A percentile compares a stretch with the other conserved stretches of the same genome.
Evolutionary conservation across 495 filamentous ascomycete genomes (phyloP).

Genomic region (Penicillium flavigenum): DNA sequence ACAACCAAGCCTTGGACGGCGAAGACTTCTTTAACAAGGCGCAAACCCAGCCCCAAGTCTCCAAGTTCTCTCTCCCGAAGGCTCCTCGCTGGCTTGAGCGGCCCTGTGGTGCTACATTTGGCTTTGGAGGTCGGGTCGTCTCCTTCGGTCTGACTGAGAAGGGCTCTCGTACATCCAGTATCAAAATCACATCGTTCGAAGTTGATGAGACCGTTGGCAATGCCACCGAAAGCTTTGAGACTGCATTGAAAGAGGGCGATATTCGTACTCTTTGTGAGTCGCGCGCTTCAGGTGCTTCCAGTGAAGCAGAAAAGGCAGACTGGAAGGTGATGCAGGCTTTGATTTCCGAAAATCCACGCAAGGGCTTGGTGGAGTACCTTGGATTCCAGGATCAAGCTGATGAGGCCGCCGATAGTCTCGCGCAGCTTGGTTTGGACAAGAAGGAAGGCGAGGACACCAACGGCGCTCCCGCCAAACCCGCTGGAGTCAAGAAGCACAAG

Average conservation of each 20-base stretch:
- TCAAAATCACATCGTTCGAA: constrained; percentile 83
- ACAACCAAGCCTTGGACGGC: constrained; percentile 72
- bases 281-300: constrained; percentile 68
- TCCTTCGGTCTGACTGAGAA: constrained; percentile 64
- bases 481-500: constrained; percentile 54
- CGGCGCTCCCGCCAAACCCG: constrained; percentile 43
- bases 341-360: constrained; percentile 74
- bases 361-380: constrained; percentile 79
- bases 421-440: constrained; percentile 45
- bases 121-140: constrained; percentile 91
- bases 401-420: constrained; percentile 49
- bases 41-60: constrained; percentile 84
- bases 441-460: constrained; percentile 48
- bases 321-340: constrained; percentile 94
- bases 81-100: constrained; percentile 88
- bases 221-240: constrained; percentile 84
- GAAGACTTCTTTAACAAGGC: constrained; percentile 97
- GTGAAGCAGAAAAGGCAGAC: constrained; percentile 89
- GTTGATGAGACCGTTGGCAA: constrained; percentile 81
- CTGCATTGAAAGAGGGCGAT: constrained; percentile 74
- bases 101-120: constrained; percentile 86
- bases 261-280: constrained; percentile 75
- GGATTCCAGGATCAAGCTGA: constrained; percentile 69
- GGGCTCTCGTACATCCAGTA: constrained; percentile 67
- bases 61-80: constrained; percentile 79